These are phyloP conservation scores for Brassica cretica DNA, from an alignment of 345 rosid genomes.

Conservation along the genomic window DNA sequence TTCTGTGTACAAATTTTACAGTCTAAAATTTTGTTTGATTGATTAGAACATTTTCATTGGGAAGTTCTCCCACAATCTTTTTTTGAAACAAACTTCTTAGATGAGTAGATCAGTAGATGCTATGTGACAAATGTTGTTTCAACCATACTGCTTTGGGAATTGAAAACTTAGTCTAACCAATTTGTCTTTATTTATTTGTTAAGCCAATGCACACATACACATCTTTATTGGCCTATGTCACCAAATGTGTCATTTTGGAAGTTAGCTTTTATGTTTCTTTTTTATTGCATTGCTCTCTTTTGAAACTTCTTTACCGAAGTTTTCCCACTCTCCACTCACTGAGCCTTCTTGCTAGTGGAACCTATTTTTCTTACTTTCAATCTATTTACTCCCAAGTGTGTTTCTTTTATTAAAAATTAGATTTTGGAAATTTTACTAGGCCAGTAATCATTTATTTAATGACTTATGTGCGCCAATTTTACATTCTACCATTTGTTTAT, in stretches of 20 bases:
- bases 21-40: background rate
- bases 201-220: constrained; percentile 27
- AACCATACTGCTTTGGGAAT: constrained; percentile 1
- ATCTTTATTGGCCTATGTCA: constrained; percentile 16
- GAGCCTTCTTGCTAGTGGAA: constrained; percentile 20
- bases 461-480: background rate
- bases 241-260: constrained; percentile 10
- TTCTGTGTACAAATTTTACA: background rate
- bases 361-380: background rate
- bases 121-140: constrained; percentile 14
- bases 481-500: background rate
- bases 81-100: background rate
- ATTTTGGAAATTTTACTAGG: background rate
- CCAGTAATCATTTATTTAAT: background rate
- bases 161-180: constrained; percentile 15
- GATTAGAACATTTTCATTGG: background rate
- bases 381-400: background rate
- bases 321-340: constrained; percentile 23
- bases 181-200: background rate
- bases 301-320: constrained; percentile 49
- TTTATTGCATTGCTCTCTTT: constrained; percentile 37
- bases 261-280: constrained; percentile 32
- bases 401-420: background rate
- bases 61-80: background rate
- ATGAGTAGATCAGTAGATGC: background rate